A percentile compares a stretch with the other conserved stretches of the same genome.
These are phyloP conservation scores for Cajanus cajan DNA, from an alignment of 306 rosid genomes.

Conservation along the genomic window DNA sequence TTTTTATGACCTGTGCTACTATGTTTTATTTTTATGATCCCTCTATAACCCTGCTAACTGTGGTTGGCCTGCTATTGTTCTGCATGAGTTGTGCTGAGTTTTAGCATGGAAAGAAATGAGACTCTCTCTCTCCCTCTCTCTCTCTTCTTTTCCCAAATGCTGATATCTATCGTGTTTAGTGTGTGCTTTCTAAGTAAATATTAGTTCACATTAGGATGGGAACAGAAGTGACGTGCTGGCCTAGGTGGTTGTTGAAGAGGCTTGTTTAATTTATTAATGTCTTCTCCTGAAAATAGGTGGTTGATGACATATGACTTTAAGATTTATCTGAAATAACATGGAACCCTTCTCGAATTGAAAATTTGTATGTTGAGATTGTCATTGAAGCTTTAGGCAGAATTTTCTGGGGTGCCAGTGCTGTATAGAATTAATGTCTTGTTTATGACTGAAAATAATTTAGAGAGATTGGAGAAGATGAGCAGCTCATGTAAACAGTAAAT, in stretches of 20 bases:
- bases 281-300: neutral
- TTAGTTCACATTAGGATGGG: neutral
- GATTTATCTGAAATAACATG: neutral
- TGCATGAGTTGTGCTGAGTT: neutral
- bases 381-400: neutral
- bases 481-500: neutral
- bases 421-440: conserved; percentile 4
- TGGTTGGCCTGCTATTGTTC: neutral
- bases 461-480: neutral
- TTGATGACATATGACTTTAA: neutral
- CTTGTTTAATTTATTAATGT: conserved; percentile 1
- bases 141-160: neutral
- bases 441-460: neutral
- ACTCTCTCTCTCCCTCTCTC: neutral
- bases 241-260: neutral
- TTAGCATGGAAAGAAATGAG: neutral
- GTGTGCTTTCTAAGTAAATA: neutral
- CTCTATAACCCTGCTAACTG: neutral
- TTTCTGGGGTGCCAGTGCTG: neutral
- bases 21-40: neutral
- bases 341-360: neutral
- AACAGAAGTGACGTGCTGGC: neutral
- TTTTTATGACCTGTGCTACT: neutral
- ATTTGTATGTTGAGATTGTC: neutral
- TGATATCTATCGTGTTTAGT: neutral